Base-by-base conservation (phyloP, 176 grass and related monocot genomes). In the Poa annua region DNA sequence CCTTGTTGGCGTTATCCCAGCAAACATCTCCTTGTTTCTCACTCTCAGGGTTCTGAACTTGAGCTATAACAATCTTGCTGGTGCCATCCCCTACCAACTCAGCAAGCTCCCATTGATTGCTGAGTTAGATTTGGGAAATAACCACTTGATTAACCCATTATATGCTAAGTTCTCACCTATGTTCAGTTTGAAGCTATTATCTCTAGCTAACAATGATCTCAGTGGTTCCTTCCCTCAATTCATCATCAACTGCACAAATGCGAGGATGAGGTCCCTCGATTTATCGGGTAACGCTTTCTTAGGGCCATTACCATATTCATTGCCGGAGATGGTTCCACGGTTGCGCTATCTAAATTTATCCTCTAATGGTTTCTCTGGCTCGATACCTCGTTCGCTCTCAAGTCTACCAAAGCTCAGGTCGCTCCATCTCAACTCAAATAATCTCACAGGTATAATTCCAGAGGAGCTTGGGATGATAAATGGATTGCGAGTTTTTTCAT, bases 301-400 rank as follows among this genome's bases (percentile, higher is more conserved):
- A 44, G 91, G 91, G 12, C 4, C 7, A 0, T 54, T 92, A 80
- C 84, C 84, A 5, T 54, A 11, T 36, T 81, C 75, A 38, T 29
- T 92, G 15, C 45, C 55, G 0, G 89, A 81, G 26, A 74, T 54
- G 24, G 47, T 85, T 5, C 14, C 79, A 35, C 34, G 21, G 39
- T 33, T 90, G 38, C 5, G 2, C 11, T 42, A 81, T 41, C 74
- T 93, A 17, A 33, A 41, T 79, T 60, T 93, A 1, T 89, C 90
- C 13, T 3, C 0, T 12, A 92, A 86, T 68, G 41, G 48, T 4
- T 68, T 91, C 7, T 60, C 62, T 4, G 86, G 86, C 24, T 17
- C 32, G 0, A 71, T 89, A 35, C 86, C 87, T 1, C 1, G 24
- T 2, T 75, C 70, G 0, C 57, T 89, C 22, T 93, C 85, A 8